Base-by-base conservation (phyloP, 768 basidiomycete genomes). In the Mycena haematopus region DNA sequence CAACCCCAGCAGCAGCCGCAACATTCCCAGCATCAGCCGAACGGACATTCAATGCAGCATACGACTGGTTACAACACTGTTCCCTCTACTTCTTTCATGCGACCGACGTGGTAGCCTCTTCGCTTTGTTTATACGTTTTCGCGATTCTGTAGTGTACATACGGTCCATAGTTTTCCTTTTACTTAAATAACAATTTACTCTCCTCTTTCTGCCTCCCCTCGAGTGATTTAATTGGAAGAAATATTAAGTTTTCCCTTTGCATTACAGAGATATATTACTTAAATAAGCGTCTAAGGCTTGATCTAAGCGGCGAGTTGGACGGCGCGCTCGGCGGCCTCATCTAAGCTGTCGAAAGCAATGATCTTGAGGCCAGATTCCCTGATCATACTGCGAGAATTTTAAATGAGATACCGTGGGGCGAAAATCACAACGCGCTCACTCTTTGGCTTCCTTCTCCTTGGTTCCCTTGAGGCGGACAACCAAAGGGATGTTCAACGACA, bases 391-490 rank as follows among this genome's bases (percentile, higher is more conserved):
- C 2, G 47, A 38, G 55, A 19, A 45, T 22, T 70, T 33, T 65
- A n/a, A 66, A 69, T 59, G 51, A 56, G 55, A 51, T 44, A 63
- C 56, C 62, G 66, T n/a, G 47, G 49, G 21, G 31, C 8, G 19
- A 49, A 46, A 31, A 31, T 38, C 6, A 49, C 15, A 49, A 22
- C 38, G 14, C 11, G 83, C 92, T 68, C 76, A 97, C 95, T 89
- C 80, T 79, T 99, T 98, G 3, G 97, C 96, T 76, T 99, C 96
- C 36, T 79, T 80, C 76, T 99, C 96, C 78, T 95, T 99, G 21
- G 96, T 99, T 53, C 97, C 97, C 78, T 99, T 97, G 66, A 99
- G 81, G 66, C 97, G 85, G 42, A 99, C 97, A 65, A 99, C 86
- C 51, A 99, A 76, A 50, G 97, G 97, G 62, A 99, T 90, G 9